Conservation (phyloP, 1,139 yeast species). For the Zygosaccharomyces sapae region DNA sequence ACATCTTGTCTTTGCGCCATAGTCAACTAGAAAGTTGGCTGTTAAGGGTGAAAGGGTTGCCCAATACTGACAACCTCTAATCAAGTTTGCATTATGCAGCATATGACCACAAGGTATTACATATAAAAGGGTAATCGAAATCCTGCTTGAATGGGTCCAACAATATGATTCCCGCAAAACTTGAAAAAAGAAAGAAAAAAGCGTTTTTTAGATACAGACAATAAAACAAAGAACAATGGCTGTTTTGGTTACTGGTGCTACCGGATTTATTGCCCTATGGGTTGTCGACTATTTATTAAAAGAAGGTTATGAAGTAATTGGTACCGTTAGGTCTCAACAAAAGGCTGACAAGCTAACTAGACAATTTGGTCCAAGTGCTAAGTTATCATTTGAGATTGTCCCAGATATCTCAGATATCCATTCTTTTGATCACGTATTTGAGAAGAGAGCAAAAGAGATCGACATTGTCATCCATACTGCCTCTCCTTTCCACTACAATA, state of each 20-base stretch:
- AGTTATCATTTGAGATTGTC: conserved; percentile 47
- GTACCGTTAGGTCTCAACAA: conserved; percentile 38
- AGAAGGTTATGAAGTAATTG: conserved; percentile 35
- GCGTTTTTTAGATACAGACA: too few species aligned
- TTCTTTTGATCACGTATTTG: conserved; percentile 51
- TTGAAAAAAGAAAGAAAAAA: too few species aligned
- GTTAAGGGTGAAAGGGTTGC: too few species aligned
- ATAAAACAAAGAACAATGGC: conserved; percentile 9
- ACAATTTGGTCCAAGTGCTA: conserved; percentile 22
- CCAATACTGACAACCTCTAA: too few species aligned
- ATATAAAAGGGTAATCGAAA: background rate
- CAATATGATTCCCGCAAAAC: too few species aligned
- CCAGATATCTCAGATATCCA: conserved; percentile 44
- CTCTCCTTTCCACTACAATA: conserved; percentile 39
- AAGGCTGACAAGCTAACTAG: conserved; percentile 29
- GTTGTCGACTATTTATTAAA: conserved; percentile 33
- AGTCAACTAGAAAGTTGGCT: too few species aligned
- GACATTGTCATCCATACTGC: conserved; percentile 57
- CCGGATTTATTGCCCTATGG: conserved; percentile 49
- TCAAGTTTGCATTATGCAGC: too few species aligned
- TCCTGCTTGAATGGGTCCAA: too few species aligned
- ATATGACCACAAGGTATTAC: background rate
- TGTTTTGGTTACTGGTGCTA: conserved; percentile 47
- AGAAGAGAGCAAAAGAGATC: conserved; percentile 43
- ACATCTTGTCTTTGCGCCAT: background rate